A percentile compares a stretch with the other conserved stretches of the same genome.
Evolutionary conservation across 31 red algal genomes (phyloP).

Genomic region (Porphyra umbilicalis): DNA sequence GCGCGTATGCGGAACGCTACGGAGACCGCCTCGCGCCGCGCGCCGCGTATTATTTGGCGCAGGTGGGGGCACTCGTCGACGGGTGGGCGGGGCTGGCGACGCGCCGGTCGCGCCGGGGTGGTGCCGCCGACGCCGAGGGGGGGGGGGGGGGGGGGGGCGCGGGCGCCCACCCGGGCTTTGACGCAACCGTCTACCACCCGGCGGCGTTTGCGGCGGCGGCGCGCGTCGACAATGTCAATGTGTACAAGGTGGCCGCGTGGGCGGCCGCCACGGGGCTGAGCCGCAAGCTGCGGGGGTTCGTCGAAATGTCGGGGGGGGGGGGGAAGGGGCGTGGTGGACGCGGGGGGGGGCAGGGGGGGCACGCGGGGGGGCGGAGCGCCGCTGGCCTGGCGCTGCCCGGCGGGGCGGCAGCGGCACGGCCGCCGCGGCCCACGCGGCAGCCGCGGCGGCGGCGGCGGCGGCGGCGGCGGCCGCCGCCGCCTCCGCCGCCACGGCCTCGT

Average conservation of each 20-base stretch:
- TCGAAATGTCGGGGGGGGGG: constrained; percentile 28
- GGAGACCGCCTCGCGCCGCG: constrained; percentile 30
- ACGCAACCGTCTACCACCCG: constrained; percentile 25
- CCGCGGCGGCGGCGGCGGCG: neutral
- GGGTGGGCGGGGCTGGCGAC: constrained; percentile 20
- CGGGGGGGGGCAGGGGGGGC: neutral
- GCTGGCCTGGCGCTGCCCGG: neutral
- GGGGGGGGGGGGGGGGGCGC: neutral
- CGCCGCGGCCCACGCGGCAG: neutral
- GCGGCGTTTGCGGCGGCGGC: constrained; percentile 45
- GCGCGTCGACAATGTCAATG: constrained; percentile 79
- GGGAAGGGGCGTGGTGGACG: neutral
- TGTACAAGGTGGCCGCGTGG: constrained; percentile 46
- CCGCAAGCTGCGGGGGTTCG: constrained; percentile 64
- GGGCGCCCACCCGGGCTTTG: neutral
- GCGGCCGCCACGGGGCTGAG: constrained; percentile 31
- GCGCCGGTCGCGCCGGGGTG: neutral
- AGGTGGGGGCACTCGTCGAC: constrained; percentile 27
- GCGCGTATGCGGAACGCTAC: constrained; percentile 41
- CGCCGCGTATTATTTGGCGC: constrained; percentile 55
- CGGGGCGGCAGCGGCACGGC: neutral
- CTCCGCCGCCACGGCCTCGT: neutral
- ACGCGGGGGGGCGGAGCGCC: neutral
- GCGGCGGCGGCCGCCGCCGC: neutral
- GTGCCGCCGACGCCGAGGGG: neutral